These are phyloP conservation scores for Leptoxyphium fumago DNA, from an alignment of 2,329 filamentous ascomycete genomes.

Conservation along the genomic window DNA sequence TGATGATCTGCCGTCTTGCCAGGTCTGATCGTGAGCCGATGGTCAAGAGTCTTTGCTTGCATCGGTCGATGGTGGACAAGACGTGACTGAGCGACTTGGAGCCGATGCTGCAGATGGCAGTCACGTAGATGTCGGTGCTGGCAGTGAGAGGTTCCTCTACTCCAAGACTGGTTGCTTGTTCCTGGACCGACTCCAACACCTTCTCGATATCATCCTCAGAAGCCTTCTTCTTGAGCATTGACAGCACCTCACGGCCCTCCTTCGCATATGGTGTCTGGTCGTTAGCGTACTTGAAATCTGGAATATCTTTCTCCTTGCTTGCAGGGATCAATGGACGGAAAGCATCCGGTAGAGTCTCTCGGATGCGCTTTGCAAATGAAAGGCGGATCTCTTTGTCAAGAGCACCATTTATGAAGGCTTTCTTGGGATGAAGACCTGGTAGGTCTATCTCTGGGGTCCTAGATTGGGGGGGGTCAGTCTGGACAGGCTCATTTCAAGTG, in stretches of 20 bases:
- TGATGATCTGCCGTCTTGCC: slow-evolving; percentile 76
- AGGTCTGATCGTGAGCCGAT: slow-evolving; percentile 60
- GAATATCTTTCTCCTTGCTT: slow-evolving; percentile 88
- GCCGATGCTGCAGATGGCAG: slow-evolving; percentile 81
- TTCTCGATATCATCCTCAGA: slow-evolving; percentile 74
- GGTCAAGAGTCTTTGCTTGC: slow-evolving; percentile 73
- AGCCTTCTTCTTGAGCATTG: slow-evolving; percentile 70
- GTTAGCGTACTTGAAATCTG: slow-evolving; percentile 78
- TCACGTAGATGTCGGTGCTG: slow-evolving; percentile 90
- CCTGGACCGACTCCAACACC: slow-evolving; percentile 65
- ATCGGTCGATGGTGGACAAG: slow-evolving; percentile 86
- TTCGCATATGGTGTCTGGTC: slow-evolving; percentile 64
- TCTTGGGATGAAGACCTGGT: slow-evolving; percentile 65
- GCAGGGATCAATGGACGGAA: slow-evolving; percentile 71
- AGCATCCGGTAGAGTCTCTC: slow-evolving; percentile 73
- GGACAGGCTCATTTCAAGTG: background rate
- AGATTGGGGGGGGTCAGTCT: slow-evolving; percentile 1
- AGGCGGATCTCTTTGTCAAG: slow-evolving; percentile 94
- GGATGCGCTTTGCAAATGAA: slow-evolving; percentile 91
- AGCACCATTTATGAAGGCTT: slow-evolving; percentile 81
- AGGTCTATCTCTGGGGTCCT: slow-evolving; percentile 69
- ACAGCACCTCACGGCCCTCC: slow-evolving; percentile 70
- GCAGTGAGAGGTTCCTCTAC: slow-evolving; percentile 61
- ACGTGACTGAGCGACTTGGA: slow-evolving; percentile 95
- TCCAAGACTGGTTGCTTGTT: slow-evolving; percentile 54